A percentile compares a stretch with the other conserved stretches of the same genome.
phyloP scores from a whole-genome alignment of 208 protist species.

The Acanthamoeba castellanii region DNA sequence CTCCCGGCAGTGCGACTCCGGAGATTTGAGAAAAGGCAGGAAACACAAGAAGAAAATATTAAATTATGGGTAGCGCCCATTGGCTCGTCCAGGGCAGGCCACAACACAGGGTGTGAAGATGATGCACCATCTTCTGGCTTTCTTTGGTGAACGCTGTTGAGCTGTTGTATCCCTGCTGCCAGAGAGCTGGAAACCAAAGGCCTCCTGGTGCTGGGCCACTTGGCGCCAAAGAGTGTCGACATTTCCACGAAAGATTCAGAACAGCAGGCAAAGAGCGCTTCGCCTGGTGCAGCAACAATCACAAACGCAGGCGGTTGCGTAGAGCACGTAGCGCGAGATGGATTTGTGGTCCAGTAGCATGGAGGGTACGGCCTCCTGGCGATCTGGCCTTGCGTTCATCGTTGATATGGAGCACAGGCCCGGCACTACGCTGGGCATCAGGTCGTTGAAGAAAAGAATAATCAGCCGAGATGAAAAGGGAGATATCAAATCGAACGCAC shows the following conservation, averaged over 20 bases:
- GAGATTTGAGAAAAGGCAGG: too few species aligned
- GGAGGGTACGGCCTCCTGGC: background rate
- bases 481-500: background rate
- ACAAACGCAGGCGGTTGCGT: background rate
- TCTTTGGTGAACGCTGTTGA: too few species aligned
- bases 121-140: too few species aligned
- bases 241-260: background rate
- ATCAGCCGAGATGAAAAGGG: background rate
- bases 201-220: too few species aligned
- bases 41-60: too few species aligned
- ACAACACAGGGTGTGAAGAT: too few species aligned
- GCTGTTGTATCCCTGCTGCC: too few species aligned
- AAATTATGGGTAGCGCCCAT: too few species aligned
- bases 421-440: background rate
- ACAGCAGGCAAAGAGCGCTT: background rate
- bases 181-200: too few species aligned
- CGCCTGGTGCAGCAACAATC: background rate
- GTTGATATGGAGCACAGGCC: background rate
- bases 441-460: background rate
- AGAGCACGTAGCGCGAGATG: background rate
- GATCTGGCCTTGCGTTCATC: background rate
- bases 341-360: background rate
- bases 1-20: too few species aligned
- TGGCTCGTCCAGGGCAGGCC: too few species aligned
- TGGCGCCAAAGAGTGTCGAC: background rate